Evolutionary conservation across 2,329 filamentous ascomycete genomes (phyloP).

Genomic region (Phoma herbarum): DNA sequence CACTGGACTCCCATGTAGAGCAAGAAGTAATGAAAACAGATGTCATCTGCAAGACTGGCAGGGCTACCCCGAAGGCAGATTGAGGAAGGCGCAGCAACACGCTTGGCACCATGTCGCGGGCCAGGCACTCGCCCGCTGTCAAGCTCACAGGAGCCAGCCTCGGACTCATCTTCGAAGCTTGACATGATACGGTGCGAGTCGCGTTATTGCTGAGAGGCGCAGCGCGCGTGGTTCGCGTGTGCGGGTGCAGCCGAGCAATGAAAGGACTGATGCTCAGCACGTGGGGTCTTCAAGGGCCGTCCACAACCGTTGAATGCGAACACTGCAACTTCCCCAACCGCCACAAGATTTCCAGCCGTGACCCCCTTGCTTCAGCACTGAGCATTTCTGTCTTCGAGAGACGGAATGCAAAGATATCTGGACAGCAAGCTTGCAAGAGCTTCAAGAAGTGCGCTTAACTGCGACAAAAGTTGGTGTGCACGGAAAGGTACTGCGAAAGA

Average conservation of each 20-base stretch:
- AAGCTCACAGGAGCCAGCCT: neutral
- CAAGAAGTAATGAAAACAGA: constrained; percentile 21
- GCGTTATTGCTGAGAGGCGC: neutral
- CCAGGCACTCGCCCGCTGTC: constrained; percentile 18
- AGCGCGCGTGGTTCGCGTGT: constrained; percentile 1
- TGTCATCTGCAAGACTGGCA: constrained; percentile 18
- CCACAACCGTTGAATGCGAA: constrained; percentile 3
- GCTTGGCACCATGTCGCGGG: constrained; percentile 13
- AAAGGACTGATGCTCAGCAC: constrained; percentile 30
- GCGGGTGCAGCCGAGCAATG: constrained; percentile 29
- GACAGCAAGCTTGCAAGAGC: neutral
- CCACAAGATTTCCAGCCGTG: neutral
- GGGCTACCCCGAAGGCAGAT: constrained; percentile 26
- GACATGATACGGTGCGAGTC: neutral
- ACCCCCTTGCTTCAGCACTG: neutral
- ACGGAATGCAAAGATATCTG: neutral
- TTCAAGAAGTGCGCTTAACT: neutral
- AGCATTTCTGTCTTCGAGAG: neutral
- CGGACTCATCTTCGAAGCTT: neutral
- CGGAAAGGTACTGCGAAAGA: neutral
- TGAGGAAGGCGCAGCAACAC: constrained; percentile 26
- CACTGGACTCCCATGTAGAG: constrained; percentile 13
- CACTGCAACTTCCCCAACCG: neutral
- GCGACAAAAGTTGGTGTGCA: neutral
- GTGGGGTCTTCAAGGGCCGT: constrained; percentile 26